phyloP scores from a whole-genome alignment of 495 filamentous ascomycete genomes.

The Penicillium antarcticum region DNA sequence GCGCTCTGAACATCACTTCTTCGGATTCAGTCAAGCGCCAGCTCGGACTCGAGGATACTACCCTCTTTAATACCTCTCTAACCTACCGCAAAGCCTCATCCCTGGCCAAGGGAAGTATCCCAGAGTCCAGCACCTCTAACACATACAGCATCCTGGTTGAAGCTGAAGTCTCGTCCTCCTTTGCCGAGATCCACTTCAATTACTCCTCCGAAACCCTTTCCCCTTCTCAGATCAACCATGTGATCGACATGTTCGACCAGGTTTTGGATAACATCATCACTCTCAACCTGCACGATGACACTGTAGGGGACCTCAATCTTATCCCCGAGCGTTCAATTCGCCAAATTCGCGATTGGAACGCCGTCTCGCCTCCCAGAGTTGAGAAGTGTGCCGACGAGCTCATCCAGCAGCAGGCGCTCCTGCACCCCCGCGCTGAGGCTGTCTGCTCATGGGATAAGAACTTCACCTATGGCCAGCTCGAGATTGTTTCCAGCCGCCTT shows the following conservation, averaged over 20 bases:
- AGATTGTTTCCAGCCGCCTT: slow-evolving; percentile 32
- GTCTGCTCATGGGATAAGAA: slow-evolving; percentile 49
- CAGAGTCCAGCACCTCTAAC: slow-evolving; percentile 20
- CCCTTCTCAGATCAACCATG: slow-evolving; percentile 28
- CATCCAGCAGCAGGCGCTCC: slow-evolving; percentile 35
- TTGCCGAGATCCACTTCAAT: slow-evolving; percentile 34
- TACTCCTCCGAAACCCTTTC: slow-evolving; percentile 39
- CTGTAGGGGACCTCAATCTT: slow-evolving; percentile 30
- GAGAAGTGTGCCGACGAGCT: slow-evolving; percentile 48
- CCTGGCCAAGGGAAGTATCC: slow-evolving; percentile 5
- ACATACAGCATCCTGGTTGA: slow-evolving; percentile 56
- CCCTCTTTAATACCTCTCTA: slow-evolving; percentile 52
- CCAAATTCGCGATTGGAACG: slow-evolving; percentile 39
- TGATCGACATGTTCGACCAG: slow-evolving; percentile 38
- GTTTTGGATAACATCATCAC: slow-evolving; percentile 39
- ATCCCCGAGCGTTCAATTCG: slow-evolving; percentile 27
- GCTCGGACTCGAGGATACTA: slow-evolving; percentile 30
- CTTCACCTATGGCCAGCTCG: slow-evolving; percentile 45
- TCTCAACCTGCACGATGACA: slow-evolving; percentile 15
- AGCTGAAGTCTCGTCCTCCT: slow-evolving; percentile 45
- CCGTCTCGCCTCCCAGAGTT: slow-evolving; percentile 20
- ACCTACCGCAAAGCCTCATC: slow-evolving; percentile 23
- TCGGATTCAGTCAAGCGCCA: slow-evolving; percentile 41
- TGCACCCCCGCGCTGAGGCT: slow-evolving; percentile 32
- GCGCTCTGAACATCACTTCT: slow-evolving; percentile 32